A percentile compares a stretch with the other conserved stretches of the same genome.
phyloP scores from a whole-genome alignment of 106 monocot species.

The Narthecium ossifragum region DNA sequence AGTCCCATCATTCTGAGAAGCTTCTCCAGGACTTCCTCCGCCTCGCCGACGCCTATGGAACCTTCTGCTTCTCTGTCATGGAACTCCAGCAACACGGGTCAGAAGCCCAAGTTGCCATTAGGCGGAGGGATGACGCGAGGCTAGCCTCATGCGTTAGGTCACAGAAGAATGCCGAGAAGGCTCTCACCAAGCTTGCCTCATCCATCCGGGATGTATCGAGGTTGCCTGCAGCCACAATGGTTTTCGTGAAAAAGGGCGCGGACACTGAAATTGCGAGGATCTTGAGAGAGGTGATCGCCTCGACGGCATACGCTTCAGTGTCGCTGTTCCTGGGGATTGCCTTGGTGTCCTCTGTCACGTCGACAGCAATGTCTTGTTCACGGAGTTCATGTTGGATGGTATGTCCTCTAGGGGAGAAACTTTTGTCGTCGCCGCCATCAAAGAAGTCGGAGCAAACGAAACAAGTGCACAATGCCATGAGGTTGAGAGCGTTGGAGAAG shows the following conservation, averaged over 20 bases:
- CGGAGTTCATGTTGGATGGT: background rate
- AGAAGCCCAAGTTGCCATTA: constrained; percentile 7
- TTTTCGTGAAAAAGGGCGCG: background rate
- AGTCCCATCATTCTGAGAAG: constrained; percentile 24
- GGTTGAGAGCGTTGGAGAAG: constrained; percentile 6
- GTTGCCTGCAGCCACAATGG: background rate
- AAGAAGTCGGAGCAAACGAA: constrained; percentile 1
- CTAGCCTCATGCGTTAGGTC: constrained; percentile 7
- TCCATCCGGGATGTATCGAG: background rate
- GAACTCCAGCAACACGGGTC: constrained; percentile 12
- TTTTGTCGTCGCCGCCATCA: background rate
- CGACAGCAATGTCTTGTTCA: background rate
- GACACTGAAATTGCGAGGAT: constrained; percentile 5
- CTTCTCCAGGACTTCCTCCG: no score
- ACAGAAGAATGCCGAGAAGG: constrained; percentile 20
- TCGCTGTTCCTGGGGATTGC: background rate
- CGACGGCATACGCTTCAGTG: background rate
- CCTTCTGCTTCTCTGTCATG: constrained; percentile 12
- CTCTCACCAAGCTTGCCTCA: constrained; percentile 5
- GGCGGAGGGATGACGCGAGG: constrained; percentile 16
- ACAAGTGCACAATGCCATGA: no score
- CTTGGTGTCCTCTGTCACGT: background rate
- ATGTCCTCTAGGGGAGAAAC: constrained; percentile 6
- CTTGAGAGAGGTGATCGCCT: constrained; percentile 12
- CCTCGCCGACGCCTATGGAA: no score